A percentile compares a stretch with the other conserved stretches of the same genome.
Conservation (phyloP, 177 flowering plant genomes). For the Vitis hybrid region DNA sequence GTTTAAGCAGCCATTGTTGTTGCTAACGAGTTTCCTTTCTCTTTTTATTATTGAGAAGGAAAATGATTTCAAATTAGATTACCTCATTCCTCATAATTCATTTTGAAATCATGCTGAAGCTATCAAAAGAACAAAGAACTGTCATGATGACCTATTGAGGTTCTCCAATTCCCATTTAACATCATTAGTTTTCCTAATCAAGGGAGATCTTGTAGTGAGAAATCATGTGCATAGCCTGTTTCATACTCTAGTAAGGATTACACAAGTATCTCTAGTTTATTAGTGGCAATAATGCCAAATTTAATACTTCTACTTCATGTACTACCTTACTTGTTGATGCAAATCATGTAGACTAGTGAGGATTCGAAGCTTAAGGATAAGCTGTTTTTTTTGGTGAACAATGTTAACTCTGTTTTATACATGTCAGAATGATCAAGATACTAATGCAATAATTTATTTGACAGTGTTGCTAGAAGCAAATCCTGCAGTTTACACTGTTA, state of each 20-base stretch:
- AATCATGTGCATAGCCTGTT: too few species aligned
- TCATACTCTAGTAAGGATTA: too few species aligned
- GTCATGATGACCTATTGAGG: too few species aligned
- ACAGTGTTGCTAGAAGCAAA: slow-evolving; percentile 98
- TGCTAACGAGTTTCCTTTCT: background rate
- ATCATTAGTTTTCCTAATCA: too few species aligned
- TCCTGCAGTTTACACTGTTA: slow-evolving; percentile 86
- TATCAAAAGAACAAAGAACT: too few species aligned
- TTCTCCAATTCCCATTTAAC: too few species aligned
- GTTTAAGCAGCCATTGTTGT: slow-evolving; percentile 16
- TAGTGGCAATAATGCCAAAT: background rate
- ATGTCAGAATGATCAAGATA: background rate
- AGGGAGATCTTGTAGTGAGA: too few species aligned
- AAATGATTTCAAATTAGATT: background rate
- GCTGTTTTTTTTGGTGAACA: background rate
- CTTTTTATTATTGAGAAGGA: background rate
- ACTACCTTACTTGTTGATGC: background rate
- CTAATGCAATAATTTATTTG: slow-evolving; percentile 20
- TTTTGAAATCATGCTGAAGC: too few species aligned
- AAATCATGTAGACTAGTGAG: background rate
- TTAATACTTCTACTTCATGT: background rate
- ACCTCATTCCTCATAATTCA: too few species aligned
- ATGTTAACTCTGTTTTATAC: background rate
- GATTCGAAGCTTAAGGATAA: background rate
- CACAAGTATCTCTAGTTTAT: background rate